Evolutionary conservation across 495 filamentous ascomycete genomes (phyloP).

Genomic region (Parachaetomium inaequale): DNA sequence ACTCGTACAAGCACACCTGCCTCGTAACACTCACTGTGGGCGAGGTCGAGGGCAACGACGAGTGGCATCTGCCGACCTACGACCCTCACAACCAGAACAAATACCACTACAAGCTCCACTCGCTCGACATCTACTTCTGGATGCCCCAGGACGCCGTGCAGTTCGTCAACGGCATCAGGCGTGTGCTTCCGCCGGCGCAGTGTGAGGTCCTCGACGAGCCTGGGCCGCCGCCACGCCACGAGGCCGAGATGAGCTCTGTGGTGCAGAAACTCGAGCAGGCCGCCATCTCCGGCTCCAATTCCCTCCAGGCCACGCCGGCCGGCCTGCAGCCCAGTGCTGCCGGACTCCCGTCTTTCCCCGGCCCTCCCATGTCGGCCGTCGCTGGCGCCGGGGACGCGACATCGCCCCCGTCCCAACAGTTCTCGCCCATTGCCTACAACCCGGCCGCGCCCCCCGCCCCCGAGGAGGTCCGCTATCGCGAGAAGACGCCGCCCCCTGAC

Average conservation of each 20-base stretch:
- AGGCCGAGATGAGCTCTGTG: constrained; percentile 63
- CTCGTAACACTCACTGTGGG: constrained; percentile 74
- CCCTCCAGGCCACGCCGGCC: constrained; percentile 30
- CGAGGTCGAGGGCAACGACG: constrained; percentile 47
- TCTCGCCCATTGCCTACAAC: constrained; percentile 77
- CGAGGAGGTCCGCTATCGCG: constrained; percentile 75
- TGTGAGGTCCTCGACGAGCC: constrained; percentile 57
- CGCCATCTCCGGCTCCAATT: constrained; percentile 52
- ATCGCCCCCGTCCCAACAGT: constrained; percentile 36
- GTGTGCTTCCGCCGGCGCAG: constrained; percentile 58
- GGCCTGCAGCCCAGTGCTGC: constrained; percentile 42
- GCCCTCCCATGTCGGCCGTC: constrained; percentile 37
- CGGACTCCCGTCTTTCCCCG: constrained; percentile 38
- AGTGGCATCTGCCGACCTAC: constrained; percentile 76
- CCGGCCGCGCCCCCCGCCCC: constrained; percentile 83
- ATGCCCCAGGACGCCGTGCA: constrained; percentile 66
- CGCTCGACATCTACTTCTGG: constrained; percentile 90
- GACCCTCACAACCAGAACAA: constrained; percentile 66
- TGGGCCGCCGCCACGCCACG: constrained; percentile 40
- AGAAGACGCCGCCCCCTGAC: constrained; percentile 84
- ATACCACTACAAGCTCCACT: constrained; percentile 73
- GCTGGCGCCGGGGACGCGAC: constrained; percentile 20
- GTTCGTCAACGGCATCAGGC: constrained; percentile 64
- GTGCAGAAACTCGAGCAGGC: constrained; percentile 81
- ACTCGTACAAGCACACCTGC: constrained; percentile 75